Evolutionary conservation across 1,284 basidiomycete genomes (phyloP), one percentile per base, ranked within the genome.

Genomic region (Leucoagaricus sp.): DNA sequence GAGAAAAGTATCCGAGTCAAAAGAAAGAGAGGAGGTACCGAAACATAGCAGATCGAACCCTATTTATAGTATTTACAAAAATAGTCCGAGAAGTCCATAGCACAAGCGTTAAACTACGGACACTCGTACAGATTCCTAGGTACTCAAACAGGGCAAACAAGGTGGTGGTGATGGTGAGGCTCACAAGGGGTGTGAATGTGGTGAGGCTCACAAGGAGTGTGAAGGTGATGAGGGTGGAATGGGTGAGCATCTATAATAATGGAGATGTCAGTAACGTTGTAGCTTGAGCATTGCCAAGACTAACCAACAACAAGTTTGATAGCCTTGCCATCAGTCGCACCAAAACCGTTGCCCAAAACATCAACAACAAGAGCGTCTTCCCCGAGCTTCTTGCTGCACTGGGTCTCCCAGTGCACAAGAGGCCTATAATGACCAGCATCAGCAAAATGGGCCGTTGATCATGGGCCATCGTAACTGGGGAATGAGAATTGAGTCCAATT

Each of bases 281-380:
- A 15, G n/a, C 4, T 15, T 42, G 36, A 31, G 19, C 4, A 15
- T 4, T 5, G 19, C 8, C 7, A 38, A 12, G 25, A 64, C 67
- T 40, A 61, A 79, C 77, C 75, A 47, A 81, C 72, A 53, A 75
- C 64, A 40, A 78, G 67, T 41, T 67, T 67, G 13, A 79, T 60
- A 28, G 77, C 64, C 42, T 71, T 72, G 4, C 67, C 71, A 63
- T 80, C 79, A 29, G 63, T 36, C 1, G 36, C 36, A 31, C 77
- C 79, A 21, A 70, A 67, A 0, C 77, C 74, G 13, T 58, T 62
- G 0, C 63, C 58, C 44, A 79, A 59, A 15, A 79, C 57, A 6
- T 70, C 70, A 10, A 71, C 64, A 13, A 79, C 58, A 17, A 58
- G 63, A 31, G 63, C 61, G 21, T 70, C 60, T 58, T 80, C 79